Evolutionary conservation across 139 green algal species (phyloP), one percentile per base, ranked within the genome.

Genomic region (Tetraselmis striata): DNA sequence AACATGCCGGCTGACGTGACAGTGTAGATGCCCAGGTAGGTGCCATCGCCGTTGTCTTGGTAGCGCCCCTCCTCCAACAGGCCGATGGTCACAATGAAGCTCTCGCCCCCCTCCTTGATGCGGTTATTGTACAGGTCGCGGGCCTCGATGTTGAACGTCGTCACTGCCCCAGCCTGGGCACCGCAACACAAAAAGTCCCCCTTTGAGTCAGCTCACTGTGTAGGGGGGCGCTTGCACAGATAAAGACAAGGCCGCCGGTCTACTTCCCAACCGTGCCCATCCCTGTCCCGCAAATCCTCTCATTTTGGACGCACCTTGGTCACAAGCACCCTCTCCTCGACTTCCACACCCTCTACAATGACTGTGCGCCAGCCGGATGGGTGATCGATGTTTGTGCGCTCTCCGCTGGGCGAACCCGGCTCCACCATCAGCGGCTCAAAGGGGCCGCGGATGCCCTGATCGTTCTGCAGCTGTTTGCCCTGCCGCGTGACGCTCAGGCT

Each of bases 21-120:
- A 2, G 28, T 32, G 29, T 79, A 79, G 28, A 25, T 32, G 2
- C 28, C 76, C 23, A 45, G 18, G 76, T 79, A 79, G 28, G 76
- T 79, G 76, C 76, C 76, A n/a, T 79, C 76, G n/a, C 76, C 76
- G 76, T 79, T 79, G 76, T 79, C 76, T 2, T 28, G 1, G n/a
- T 45, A 28, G 2, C 18, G 18, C n/a, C 76, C 76, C n/a, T 32
- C 28, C n/a, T 45, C 28, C 28, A 79, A 2, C 2, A 45, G 28
- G 28, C 76, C 76, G 28, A 79, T 32, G 28, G 28, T 25, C 2
- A 79, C 29, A 2, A 79, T 45, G 2, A 32, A 25, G 2, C 1
- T 22, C 76, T 79, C 76, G 28, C 76, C 76, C 2, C 76, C 76
- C 2, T 32, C 23, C 5, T 5, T 32, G 28, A 79, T 32, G 29